Conservation (phyloP, 306 rosid genomes). For the Cucurbita ficifolia region DNA sequence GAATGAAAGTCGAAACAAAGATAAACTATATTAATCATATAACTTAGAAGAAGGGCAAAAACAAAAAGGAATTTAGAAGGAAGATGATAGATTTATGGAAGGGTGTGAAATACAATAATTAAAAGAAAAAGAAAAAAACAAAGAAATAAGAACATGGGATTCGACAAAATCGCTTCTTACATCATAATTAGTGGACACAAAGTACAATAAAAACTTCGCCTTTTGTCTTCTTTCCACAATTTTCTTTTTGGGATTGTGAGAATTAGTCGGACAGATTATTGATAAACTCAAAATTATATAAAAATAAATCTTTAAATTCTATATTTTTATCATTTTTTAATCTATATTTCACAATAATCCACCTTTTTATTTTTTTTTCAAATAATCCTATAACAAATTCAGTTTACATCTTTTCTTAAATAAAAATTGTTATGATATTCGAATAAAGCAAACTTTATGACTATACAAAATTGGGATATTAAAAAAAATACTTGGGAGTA, state of each 20-base stretch:
- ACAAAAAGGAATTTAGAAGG: not conserved
- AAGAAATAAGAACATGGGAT: slow-evolving; percentile 25
- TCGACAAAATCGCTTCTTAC: slow-evolving; percentile 22
- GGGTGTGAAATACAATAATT: slow-evolving; percentile 2
- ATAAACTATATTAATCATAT: not conserved
- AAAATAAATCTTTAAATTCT: too few species aligned
- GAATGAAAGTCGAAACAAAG: not conserved
- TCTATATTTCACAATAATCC: too few species aligned
- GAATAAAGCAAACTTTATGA: too few species aligned
- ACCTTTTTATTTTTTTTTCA: too few species aligned
- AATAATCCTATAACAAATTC: too few species aligned
- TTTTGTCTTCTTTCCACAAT: not conserved
- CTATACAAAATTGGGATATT: too few species aligned
- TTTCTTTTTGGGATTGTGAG: not conserved
- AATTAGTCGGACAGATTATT: not conserved
- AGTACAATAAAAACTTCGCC: not conserved
- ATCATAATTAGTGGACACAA: slow-evolving; percentile 5
- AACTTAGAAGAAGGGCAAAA: not conserved
- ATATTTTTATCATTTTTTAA: too few species aligned
- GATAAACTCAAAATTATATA: too few species aligned
- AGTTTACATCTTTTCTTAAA: too few species aligned
- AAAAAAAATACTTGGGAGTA: too few species aligned
- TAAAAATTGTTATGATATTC: too few species aligned
- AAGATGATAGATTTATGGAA: not conserved
- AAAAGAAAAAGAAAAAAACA: slow-evolving; percentile 16